phyloP scores from a whole-genome alignment of 1,284 basidiomycete genomes.

The Melampsora americana region DNA sequence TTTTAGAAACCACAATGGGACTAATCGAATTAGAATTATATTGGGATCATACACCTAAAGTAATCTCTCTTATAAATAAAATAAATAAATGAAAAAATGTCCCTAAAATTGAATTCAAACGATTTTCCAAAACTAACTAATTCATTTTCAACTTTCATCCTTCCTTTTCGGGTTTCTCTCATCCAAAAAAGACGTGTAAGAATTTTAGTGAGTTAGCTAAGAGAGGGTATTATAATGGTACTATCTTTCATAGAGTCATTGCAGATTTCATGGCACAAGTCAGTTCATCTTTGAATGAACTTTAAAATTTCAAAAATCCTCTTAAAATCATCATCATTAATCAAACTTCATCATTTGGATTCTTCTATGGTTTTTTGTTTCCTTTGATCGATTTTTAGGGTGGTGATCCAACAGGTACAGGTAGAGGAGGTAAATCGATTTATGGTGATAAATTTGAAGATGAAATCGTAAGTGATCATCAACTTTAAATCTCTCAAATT shows the following conservation, averaged over 20 bases:
- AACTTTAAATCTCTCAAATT: too few relatives aligned
- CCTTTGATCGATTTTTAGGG: slow-evolving; percentile 42
- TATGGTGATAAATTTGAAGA: slow-evolving; percentile 50
- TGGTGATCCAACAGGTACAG: slow-evolving; percentile 49
- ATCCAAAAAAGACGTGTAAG: slow-evolving; percentile 40
- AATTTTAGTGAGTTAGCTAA: slow-evolving; percentile 51
- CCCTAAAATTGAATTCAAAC: not conserved
- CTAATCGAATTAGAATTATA: slow-evolving; percentile 51
- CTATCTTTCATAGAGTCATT: slow-evolving; percentile 35
- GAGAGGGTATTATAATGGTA: slow-evolving; percentile 53
- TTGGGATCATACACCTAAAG: slow-evolving; percentile 51
- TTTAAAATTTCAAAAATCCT: too few relatives aligned
- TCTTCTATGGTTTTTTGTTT: too few relatives aligned
- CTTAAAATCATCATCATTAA: too few relatives aligned
- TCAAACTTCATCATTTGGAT: too few relatives aligned
- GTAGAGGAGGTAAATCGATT: slow-evolving; percentile 49
- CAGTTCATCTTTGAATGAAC: not conserved
- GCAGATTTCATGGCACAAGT: slow-evolving; percentile 48
- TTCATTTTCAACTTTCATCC: too few relatives aligned
- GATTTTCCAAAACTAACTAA: too few relatives aligned
- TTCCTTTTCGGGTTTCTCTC: too few relatives aligned
- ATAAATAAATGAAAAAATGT: not conserved
- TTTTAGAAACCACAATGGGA: slow-evolving; percentile 51
- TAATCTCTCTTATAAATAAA: slow-evolving; percentile 38
- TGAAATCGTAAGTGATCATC: slow-evolving; percentile 28